phyloP scores from a whole-genome alignment of 306 rosid species.

The Vigna unguiculata region DNA sequence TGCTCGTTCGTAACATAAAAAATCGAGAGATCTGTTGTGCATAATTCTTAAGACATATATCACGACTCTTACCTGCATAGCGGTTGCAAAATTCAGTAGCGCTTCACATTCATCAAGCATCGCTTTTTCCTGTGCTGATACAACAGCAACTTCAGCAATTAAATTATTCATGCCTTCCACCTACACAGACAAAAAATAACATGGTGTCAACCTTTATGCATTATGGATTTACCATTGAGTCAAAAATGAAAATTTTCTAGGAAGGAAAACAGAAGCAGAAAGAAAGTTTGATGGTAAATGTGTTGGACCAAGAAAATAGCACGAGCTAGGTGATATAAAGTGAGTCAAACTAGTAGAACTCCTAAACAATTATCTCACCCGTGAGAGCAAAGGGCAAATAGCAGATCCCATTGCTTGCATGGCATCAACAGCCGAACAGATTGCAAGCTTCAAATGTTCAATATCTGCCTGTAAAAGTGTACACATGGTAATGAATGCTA shows the following conservation, averaged over 20 bases:
- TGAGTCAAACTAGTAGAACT: constrained; percentile 34
- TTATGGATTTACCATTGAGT: neutral
- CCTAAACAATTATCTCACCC: constrained; percentile 60
- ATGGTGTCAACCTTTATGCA: constrained; percentile 18
- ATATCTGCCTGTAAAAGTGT: constrained; percentile 73
- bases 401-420: constrained; percentile 91
- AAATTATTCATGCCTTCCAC: constrained; percentile 73
- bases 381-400: constrained; percentile 73
- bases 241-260: constrained; percentile 5
- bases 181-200: constrained; percentile 51
- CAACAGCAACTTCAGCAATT: constrained; percentile 79
- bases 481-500: constrained; percentile 31
- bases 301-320: constrained; percentile 12
- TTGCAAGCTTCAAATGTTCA: constrained; percentile 82
- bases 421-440: constrained; percentile 89
- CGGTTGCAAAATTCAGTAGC: constrained; percentile 68
- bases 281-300: constrained; percentile 5
- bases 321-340: constrained; percentile 6
- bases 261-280: neutral
- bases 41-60: constrained; percentile 32
- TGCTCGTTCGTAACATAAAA: constrained; percentile 10
- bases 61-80: constrained; percentile 78
- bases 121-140: constrained; percentile 85
- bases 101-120: constrained; percentile 88
- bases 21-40: neutral